Conservation (phyloP, 208 protist genomes). For the Kentomonas sorsogonicus region DNA sequence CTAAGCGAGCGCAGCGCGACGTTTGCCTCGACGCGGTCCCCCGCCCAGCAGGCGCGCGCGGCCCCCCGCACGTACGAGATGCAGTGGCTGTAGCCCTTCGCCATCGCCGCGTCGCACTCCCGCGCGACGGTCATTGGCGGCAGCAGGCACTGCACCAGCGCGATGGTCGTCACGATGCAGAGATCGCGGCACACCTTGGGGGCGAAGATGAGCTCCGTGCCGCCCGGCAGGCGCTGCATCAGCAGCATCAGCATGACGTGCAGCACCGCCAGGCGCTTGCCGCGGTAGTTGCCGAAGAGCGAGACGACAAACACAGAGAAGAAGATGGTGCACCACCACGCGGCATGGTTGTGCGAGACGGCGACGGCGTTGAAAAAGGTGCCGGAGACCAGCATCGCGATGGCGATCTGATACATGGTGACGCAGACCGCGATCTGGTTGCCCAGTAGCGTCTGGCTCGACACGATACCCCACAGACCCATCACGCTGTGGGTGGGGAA, state of each 20-base stretch:
- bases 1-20: conserved; percentile 22
- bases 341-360: conserved; percentile 10
- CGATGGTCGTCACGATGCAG: conserved; percentile 27
- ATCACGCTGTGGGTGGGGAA: conserved; percentile 36
- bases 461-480: conserved; percentile 29
- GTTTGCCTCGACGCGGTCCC: conserved; percentile 38
- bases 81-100: conserved; percentile 22
- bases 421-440: conserved; percentile 35
- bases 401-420: conserved; percentile 15
- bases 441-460: conserved; percentile 38
- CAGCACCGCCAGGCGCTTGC: conserved; percentile 17
- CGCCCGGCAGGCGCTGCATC: conserved; percentile 15
- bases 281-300: conserved; percentile 23
- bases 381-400: conserved; percentile 28
- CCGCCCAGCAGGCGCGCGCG: conserved; percentile 38
- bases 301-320: conserved; percentile 29
- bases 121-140: conserved; percentile 26
- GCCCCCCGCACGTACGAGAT: conserved; percentile 21
- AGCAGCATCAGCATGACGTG: conserved; percentile 28
- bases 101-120: conserved; percentile 30
- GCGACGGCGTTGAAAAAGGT: conserved; percentile 17
- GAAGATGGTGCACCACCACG: conserved; percentile 37
- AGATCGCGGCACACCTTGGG: conserved; percentile 40
- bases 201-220: conserved; percentile 11
- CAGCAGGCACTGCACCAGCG: conserved; percentile 35